Evolutionary conservation across 2,329 filamentous ascomycete species (phyloP), one percentile per base, ranked within the genome.

Genomic region (Aspergillus sp.): DNA sequence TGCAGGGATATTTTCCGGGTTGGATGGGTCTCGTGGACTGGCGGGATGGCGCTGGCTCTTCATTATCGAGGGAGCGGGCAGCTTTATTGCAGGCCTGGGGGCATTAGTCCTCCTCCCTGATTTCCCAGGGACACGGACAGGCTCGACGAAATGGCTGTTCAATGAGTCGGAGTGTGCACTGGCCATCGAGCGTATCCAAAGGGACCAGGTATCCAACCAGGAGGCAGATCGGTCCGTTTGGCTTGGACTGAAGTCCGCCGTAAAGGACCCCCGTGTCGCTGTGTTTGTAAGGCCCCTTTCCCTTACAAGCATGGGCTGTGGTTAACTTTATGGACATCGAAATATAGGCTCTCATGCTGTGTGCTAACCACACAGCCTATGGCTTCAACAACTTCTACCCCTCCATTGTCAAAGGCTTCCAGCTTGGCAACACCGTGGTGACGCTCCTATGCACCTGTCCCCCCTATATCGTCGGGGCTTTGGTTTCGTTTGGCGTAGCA

Each of bases 301-400:
- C 19, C 19, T 21, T 1, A 21, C 19, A 21, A 3, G 19, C 19
- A 21, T 21, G 19, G 19, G 3, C 3, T 3, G 3, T 21, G 19
- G 19, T 3, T 21, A 21, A 21, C 3, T 21, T 21, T 3, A 21
- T 21, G 19, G 19, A 21, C 19, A 21, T 21, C 3, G 19, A 21
- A 21, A 21, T 21, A 21, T 21, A 21, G 19, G 24, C 43, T 11
- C 21, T 55, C 6, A 55, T 55, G 41, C 41, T 58, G 5, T 55
- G 57, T 11, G 59, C 56, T 55, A 67, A 57, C 50, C 64, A 49
- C 6, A 70, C 66, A 19, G 68, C 68, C 0, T 72, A 73, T 5
- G 70, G 69, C 1, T 73, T 74, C 64, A 74, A 71, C 50, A 70
- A 73, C 41, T 74, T 75, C 60, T 74, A 69, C 46, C 73, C 73